Percentiles rank a stretch among this genome's conserved stretches.
Evolutionary conservation across 176 grass and related monocot genomes (phyloP).

Genomic region (Echinochloa phyllopogon): DNA sequence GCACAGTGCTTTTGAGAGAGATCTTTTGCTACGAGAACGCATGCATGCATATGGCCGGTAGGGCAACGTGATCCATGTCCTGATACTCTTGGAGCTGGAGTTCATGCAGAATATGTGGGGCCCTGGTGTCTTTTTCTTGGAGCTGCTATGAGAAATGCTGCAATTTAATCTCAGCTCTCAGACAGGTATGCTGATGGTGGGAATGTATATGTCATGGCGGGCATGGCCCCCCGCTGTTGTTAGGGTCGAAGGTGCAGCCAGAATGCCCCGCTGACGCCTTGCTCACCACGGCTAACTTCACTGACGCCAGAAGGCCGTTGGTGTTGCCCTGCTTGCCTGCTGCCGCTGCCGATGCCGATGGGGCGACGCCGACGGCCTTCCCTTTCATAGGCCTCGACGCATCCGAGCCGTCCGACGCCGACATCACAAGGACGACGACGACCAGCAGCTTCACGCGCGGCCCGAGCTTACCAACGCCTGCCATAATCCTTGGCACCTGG

Average conservation of each 20-base stretch:
- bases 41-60: neutral
- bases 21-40: neutral
- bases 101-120: conserved; percentile 29
- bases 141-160: neutral
- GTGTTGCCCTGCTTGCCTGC: neutral
- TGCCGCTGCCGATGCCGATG: neutral
- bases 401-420: conserved; percentile 1
- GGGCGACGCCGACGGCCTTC: neutral
- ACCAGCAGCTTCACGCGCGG: neutral
- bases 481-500: neutral
- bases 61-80: conserved; percentile 35
- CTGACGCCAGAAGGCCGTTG: neutral
- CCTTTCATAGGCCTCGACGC: conserved; percentile 10
- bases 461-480: neutral
- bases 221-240: neutral
- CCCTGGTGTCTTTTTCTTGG: neutral
- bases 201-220: neutral
- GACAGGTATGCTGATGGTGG: neutral
- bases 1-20: conserved; percentile 14
- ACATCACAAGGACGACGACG: conserved; percentile 5
- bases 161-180: neutral
- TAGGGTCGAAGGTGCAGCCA: conserved; percentile 32
- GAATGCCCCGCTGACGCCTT: conserved; percentile 2
- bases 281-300: conserved; percentile 1
- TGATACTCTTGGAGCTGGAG: conserved; percentile 44